Base-by-base conservation (phyloP, 306 rosid species). In the Astragalus membranaceus region DNA sequence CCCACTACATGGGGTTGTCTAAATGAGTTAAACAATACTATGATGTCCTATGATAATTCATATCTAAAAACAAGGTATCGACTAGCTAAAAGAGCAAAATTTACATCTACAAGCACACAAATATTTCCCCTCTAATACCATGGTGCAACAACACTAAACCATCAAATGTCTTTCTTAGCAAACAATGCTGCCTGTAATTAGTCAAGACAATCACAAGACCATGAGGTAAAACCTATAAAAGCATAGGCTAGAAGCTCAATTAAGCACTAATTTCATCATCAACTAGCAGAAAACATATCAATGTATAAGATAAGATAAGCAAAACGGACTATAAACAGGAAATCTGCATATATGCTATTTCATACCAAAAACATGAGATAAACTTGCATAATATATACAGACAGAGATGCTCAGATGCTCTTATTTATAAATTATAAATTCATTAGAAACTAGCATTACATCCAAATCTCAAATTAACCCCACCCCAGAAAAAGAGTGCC, bases 211-310 rank as follows among this genome's bases (percentile, higher is more conserved):
- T 36, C 52, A 59, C 30, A 13, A 47, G 8, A 42, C 44, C 41
- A 30, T 3, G 14, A 37, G 13, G 16, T 10, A 49, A 64, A 39
- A 47, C 55, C 26, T 10, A 17, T 30, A 49, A 73, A 72, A 67
- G 42, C 58, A 72, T 8, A 29, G 10, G 20, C 70, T 72, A 66
- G 65, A 74, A 72, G 39, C 69, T 62, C 42, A 30, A 17, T 16
- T 43, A 33, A 26, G 57, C 30, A 46, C 37, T 70, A 61, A 12
- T 60, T 49, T 74, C 57, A 52, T 5, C 23, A 48, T n/a, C 63
- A 50, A 46, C 8, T 13, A 70, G 70, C 10, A 55, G 62, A 73
- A 44, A 52, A 29, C 5, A 52, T 36, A 59, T 43, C 41, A 35
- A 61, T 14, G 42, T 13, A 39, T 23, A 69, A 58, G 41, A 39